Base-by-base conservation (phyloP, 306 rosid species). In the Quercus variabilis region DNA sequence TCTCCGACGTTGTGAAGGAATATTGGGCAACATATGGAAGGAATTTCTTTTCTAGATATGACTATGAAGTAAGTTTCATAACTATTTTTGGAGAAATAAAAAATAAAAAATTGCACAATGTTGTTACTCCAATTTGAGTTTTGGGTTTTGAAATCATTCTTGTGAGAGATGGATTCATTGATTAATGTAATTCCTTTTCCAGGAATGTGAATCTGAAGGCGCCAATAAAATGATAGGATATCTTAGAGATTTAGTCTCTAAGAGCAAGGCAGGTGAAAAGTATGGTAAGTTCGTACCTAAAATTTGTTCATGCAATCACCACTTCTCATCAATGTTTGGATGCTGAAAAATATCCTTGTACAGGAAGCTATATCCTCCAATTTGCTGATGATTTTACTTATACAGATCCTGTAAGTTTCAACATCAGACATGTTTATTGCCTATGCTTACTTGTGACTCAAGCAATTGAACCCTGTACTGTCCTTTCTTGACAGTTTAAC, bases 1-100 rank as follows among this genome's bases (percentile, higher is more conserved):
- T 96, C 14, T 79, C 94, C 35, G 96, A 96, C 60, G 88, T 96
- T 15, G 96, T 84, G 79, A 91, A 77, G 78, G 96, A 91, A 81
- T 91, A 96, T 78, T 96, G 99, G 99, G 96, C 90, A 74, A 87
- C 89, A 75, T 96, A 90, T 68, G 98, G 99, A 85, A 87, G 99
- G 82, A 96, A 93, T 80, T 90, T 91, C 89, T 93, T 96, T 83
- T 96, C 98, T 60, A 87, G 99, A 87, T 96, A 93, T 35, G 99
- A 96, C 88, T 96, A 96, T 21, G 97, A 96, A 88, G 98, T 91
- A 74, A 69, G 89, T 74, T 57, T 52, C 69, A 1, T 69, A 13
- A 26, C 75, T 74, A 57, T 81, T 49, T 55, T 69, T 60, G 59
- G 76, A 73, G 76, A 63, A 64, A 49, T 0, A 49, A 12, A 46